phyloP scores from a whole-genome alignment of 768 basidiomycete species.

The Strobilomyces echinocephalus region DNA sequence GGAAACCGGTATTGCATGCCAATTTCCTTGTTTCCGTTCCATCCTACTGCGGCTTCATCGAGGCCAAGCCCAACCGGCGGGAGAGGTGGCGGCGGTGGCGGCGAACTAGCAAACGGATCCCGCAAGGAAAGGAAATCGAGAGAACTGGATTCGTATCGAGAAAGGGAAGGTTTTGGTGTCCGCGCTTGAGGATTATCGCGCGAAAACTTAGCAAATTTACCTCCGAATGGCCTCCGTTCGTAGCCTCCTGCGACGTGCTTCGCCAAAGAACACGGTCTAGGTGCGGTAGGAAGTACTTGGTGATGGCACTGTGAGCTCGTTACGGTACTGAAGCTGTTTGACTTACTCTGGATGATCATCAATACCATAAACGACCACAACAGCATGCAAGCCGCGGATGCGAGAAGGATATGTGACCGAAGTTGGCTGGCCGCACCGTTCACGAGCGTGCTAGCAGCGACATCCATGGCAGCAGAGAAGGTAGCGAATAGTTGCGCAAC shows the following conservation, averaged over 20 bases:
- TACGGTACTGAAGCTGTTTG: neutral
- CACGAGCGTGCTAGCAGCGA: slow-evolving; percentile 12
- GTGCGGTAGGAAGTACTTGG: slow-evolving; percentile 21
- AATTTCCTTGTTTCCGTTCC: slow-evolving; percentile 23
- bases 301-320: neutral
- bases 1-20: slow-evolving; percentile 30
- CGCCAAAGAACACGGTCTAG: slow-evolving; percentile 8
- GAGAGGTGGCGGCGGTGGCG: slow-evolving; percentile 30
- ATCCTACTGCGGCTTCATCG: slow-evolving; percentile 27
- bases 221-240: neutral
- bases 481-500: slow-evolving; percentile 21
- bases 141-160: slow-evolving; percentile 24
- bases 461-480: slow-evolving; percentile 21
- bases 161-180: slow-evolving; percentile 17
- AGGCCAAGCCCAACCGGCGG: slow-evolving; percentile 26
- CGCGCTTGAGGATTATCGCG: slow-evolving; percentile 1
- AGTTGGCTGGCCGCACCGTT: neutral
- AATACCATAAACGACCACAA: slow-evolving; percentile 24
- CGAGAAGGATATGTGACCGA: slow-evolving; percentile 13
- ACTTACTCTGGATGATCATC: slow-evolving; percentile 23
- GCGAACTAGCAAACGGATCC: slow-evolving; percentile 31
- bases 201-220: neutral
- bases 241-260: neutral
- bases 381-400: slow-evolving; percentile 16
- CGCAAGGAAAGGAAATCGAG: slow-evolving; percentile 32